Base-by-base conservation (phyloP, 257 asterid species). In the Capsicum rhomboideum region DNA sequence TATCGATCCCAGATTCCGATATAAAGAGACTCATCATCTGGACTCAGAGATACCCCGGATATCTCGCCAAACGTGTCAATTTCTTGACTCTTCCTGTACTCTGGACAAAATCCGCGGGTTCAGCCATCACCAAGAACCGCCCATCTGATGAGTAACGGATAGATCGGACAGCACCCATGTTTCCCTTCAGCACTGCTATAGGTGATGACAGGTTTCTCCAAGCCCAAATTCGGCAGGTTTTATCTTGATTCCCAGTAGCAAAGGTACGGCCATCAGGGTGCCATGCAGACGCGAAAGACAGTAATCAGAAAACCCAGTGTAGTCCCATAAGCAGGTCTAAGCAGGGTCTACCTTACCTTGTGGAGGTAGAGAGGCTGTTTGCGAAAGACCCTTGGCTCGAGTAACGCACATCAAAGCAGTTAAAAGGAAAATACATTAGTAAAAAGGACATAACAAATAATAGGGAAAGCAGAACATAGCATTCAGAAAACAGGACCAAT, bases 241-340 rank as follows among this genome's bases (percentile, higher is more conserved):
- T 93, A 82, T 93, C 98, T 85, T 93, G 98, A 87, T 93, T 93
- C 81, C 97, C 98, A 0, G 97, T 93, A 1, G 97, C 98, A 80
- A 92, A 93, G 14, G 90, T 84, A 52, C 82, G 74, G 20, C 97
- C 90, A 1, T 87, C 91, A 0, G 97, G 97, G 80, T 93, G 95
- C 97, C 98, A 93, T 72, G 94, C 93, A 12, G 97, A 89, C 20
- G 98, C 95, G 53, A 93, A 92, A 6, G 98, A 34, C 40, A 93
- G 91, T 85, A 93, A 88, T 93, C 98, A n/a, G n/a, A n/a, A n/a
- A n/a, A n/a, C n/a, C n/a, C n/a, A n/a, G n/a, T n/a, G n/a, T n/a
- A n/a, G n/a, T n/a, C n/a, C n/a, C n/a, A n/a, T n/a, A n/a, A n/a
- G n/a, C n/a, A n/a, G n/a, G n/a, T n/a, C n/a, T n/a, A n/a, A n/a